These are phyloP conservation scores for Citrus unshiu DNA, from an alignment of 345 rosid species.

Conservation along the genomic window DNA sequence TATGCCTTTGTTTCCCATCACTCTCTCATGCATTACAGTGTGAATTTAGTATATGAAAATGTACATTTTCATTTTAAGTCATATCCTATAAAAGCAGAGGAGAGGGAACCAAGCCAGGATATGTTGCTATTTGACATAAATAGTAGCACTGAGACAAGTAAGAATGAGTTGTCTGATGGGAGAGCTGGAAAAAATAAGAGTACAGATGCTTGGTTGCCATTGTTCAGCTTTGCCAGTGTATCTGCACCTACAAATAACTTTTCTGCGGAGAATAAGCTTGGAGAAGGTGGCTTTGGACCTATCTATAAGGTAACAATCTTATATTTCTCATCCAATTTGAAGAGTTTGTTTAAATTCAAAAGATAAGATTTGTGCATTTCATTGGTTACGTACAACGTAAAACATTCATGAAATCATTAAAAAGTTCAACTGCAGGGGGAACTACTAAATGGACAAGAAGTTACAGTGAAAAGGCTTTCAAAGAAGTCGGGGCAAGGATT, in stretches of 20 bases:
- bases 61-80: not conserved
- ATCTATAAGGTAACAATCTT: slow-evolving; percentile 13
- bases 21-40: not conserved
- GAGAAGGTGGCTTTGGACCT: slow-evolving; percentile 42
- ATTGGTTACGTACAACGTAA: not conserved
- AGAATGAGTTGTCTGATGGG: not conserved
- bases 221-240: slow-evolving; percentile 25
- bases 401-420: not conserved
- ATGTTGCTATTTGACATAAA: slow-evolving; percentile 16
- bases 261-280: slow-evolving; percentile 22
- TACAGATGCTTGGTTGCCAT: slow-evolving; percentile 9
- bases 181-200: not conserved
- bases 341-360: not conserved
- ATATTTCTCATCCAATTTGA: not conserved
- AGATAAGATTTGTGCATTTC: no score
- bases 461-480: slow-evolving; percentile 42
- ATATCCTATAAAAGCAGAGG: not conserved
- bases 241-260: slow-evolving; percentile 22
- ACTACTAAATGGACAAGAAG: slow-evolving; percentile 23
- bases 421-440: slow-evolving; percentile 12
- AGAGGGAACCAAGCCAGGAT: slow-evolving; percentile 6
- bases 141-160: not conserved
- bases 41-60: no score
- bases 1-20: not conserved
- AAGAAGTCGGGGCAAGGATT: slow-evolving; percentile 30